Percentiles rank a stretch among this genome's conserved stretches.
Evolutionary conservation across 1,284 basidiomycete genomes (phyloP).

Genomic region (Somion occarium): DNA sequence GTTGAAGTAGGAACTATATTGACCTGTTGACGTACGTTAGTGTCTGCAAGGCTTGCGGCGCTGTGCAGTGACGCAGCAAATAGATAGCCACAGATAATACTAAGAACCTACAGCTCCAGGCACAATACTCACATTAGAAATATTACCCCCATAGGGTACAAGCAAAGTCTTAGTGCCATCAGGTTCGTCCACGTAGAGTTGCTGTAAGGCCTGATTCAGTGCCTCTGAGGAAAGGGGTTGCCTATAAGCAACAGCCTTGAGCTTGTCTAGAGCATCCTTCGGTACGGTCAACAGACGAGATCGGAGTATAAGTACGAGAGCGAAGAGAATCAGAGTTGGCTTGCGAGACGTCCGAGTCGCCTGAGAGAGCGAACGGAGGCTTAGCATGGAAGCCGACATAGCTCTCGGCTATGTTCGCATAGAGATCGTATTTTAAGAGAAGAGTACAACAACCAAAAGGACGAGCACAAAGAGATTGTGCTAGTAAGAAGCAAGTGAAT

Average conservation of each 20-base stretch:
- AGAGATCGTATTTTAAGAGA: no score
- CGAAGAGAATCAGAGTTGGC: slow-evolving; percentile 14
- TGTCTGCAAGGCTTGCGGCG: background rate
- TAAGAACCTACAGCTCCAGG: no score
- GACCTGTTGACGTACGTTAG: slow-evolving; percentile 31
- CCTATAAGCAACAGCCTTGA: slow-evolving; percentile 16
- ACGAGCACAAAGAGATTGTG: no score
- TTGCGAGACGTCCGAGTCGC: slow-evolving; percentile 5
- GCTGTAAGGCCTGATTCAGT: slow-evolving; percentile 45
- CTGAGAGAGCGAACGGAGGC: background rate
- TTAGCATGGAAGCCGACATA: background rate
- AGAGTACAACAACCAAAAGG: no score
- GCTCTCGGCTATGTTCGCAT: no score
- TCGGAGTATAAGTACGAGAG: slow-evolving; percentile 39
- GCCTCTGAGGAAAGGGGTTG: slow-evolving; percentile 37
- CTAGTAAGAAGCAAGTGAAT: no score
- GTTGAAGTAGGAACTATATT: slow-evolving; percentile 36
- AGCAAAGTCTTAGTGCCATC: slow-evolving; percentile 62
- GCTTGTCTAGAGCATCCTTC: slow-evolving; percentile 22
- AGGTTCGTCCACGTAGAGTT: slow-evolving; percentile 48
- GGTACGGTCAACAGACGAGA: slow-evolving; percentile 36
- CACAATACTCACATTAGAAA: slow-evolving; percentile 48
- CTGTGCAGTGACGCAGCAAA: slow-evolving; percentile 17
- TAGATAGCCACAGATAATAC: no score
- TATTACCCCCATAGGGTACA: slow-evolving; percentile 57